A percentile compares a stretch with the other conserved stretches of the same genome.
Evolutionary conservation across 768 basidiomycete genomes (phyloP).

Genomic region (Chalciporus pseudorubinellus): DNA sequence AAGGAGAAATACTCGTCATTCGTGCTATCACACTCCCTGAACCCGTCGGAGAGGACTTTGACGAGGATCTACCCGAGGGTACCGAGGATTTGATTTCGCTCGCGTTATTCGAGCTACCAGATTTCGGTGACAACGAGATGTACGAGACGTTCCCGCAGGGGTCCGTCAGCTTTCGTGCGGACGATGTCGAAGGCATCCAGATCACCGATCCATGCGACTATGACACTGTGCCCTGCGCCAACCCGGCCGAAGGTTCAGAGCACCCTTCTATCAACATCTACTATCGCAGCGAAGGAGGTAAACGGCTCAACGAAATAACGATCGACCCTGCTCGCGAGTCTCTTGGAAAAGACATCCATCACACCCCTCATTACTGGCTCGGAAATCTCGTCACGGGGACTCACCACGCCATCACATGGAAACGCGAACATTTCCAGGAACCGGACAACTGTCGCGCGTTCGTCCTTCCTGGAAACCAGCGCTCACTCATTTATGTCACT

Average conservation of each 20-base stretch:
- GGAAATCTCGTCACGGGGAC: constrained; percentile 24
- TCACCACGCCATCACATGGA: constrained; percentile 28
- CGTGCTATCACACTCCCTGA: constrained; percentile 37
- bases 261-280: constrained; percentile 35
- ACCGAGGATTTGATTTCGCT: constrained; percentile 30
- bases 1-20: constrained; percentile 50
- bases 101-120: constrained; percentile 30
- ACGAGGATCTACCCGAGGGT: constrained; percentile 1
- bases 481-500: constrained; percentile 32
- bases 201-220: constrained; percentile 29
- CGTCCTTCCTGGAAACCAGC: constrained; percentile 32
- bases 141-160: constrained; percentile 24
- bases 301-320: constrained; percentile 28
- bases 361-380: constrained; percentile 30
- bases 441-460: constrained; percentile 26
- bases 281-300: constrained; percentile 30
- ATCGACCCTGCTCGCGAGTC: constrained; percentile 27
- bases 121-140: constrained; percentile 30
- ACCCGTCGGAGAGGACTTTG: not conserved
- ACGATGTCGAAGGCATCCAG: constrained; percentile 35
- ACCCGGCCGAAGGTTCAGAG: constrained; percentile 19
- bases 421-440: constrained; percentile 16
- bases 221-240: constrained; percentile 17
- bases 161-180: constrained; percentile 31
- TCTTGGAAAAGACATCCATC: constrained; percentile 23